Base-by-base conservation (phyloP, 768 basidiomycete genomes). In the Nidularia pulvinata region DNA sequence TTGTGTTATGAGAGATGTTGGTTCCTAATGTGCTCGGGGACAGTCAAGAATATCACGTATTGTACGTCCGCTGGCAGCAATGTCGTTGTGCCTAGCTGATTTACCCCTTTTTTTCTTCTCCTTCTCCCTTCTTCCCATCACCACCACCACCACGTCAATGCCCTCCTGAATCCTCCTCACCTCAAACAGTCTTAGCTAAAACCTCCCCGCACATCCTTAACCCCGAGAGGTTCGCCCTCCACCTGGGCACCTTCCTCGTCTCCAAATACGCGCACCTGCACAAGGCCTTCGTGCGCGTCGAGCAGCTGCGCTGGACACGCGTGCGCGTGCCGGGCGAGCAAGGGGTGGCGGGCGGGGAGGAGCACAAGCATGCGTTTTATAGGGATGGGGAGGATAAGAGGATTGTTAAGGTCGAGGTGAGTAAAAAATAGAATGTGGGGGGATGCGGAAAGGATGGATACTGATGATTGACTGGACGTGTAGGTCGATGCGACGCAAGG, bases 321-420 rank as follows among this genome's bases (percentile, higher is more conserved):
- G 89, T 97, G 55, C 67, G 73, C 3, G 76, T 89, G 35, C 67
- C 72, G 5, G 75, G 69, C 6, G 72, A 72, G 34, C 66, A 74
- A 39, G 37, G 10, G 10, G 37, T 10, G 46, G 69, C 65, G 0
- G 65, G 50, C n/a, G 44, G 42, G 0, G 58, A 65, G 39, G 72
- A 67, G 2, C 95, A 98, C 66, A 67, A 82, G 6, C 92, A 95
- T 66, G 83, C 93, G 13, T 98, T 96, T 69, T 76, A 81, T 53
- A 78, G 95, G 22, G 93, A 98, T 60, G 96, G 95, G 1, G 92
- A 95, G 3, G 95, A 98, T 65, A 96, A 91, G 75, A 78, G 85
- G 4, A 65, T 87, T 33, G 79, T 86, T 5, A 81, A 82, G 16
- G 84, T 79, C 11, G 79, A 82, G 68, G 83, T 87, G 49, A 51